Evolutionary conservation across 441 rosid species (phyloP).

Genomic region (Adansonia grandidieri): DNA sequence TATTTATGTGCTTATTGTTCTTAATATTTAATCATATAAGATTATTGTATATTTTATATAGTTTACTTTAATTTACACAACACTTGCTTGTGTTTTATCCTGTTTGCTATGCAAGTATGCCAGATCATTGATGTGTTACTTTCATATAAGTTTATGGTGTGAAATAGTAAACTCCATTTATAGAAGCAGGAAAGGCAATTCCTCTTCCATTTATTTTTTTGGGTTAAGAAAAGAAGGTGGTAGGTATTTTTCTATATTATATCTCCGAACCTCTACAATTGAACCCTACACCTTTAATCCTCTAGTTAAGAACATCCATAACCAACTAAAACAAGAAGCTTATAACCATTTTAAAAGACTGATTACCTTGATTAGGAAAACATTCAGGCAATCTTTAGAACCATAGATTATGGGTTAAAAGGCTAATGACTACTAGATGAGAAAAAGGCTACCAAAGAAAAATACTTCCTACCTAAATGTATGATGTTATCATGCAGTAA

Average conservation of each 20-base stretch:
- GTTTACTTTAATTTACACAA: conserved; percentile 17
- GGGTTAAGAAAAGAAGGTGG: conserved; percentile 38
- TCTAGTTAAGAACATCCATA: conserved; percentile 37
- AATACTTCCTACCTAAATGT: conserved; percentile 57
- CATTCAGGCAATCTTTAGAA: conserved; percentile 23
- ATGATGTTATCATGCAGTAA: conserved; percentile 26
- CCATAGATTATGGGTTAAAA: conserved; percentile 28
- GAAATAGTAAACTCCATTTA: conserved; percentile 31
- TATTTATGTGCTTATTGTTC: neutral
- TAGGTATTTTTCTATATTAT: conserved; percentile 38
- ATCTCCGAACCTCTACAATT: conserved; percentile 18
- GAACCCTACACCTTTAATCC: conserved; percentile 39
- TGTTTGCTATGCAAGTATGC: conserved; percentile 44
- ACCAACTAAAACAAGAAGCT: conserved; percentile 43
- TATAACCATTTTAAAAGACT: conserved; percentile 26
- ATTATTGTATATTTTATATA: neutral
- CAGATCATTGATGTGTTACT: conserved; percentile 38
- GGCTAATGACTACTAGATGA: conserved; percentile 34
- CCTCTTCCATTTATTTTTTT: conserved; percentile 38
- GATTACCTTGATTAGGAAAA: conserved; percentile 36
- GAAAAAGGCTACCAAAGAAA: conserved; percentile 46
- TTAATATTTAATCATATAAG: neutral
- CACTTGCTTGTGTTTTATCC: conserved; percentile 38
- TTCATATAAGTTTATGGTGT: conserved; percentile 34
- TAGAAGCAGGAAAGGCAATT: conserved; percentile 34